Base-by-base conservation (phyloP, 2,329 filamentous ascomycete genomes). In the Taxawa tesnikishii region DNA sequence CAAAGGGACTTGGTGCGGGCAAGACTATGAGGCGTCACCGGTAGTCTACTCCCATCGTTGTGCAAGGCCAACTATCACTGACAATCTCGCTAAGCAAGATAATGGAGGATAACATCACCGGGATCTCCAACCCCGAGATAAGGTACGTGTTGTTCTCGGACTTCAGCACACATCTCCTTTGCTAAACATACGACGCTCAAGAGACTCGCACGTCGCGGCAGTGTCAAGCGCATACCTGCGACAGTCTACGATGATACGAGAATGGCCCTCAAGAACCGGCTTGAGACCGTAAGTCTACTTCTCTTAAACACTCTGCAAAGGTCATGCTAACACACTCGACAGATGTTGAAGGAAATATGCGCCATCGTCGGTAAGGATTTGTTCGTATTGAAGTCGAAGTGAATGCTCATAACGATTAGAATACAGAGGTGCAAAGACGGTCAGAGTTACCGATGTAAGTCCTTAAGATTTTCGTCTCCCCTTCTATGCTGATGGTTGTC, bases 201-300 rank as follows among this genome's bases (percentile, higher is more conserved):
- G 54, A 75, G 81, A 25, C 56, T 88, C 0, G 82, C 82, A 1
- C 71, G 82, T 5, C 73, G 82, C 5, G 82, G 81, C 2, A 82
- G 82, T 0, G 76, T 88, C 1, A 85, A 85, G 49, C 64, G 81
- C 0, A 83, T 87, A 6, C 77, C 75, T 0, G 67, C 49, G 0
- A 41, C 28, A 0, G 76, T 85, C 3, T 87, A 87, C 44, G 62
- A 74, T 0, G 75, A 81, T 0, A 52, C 66, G 0, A 62, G 82
- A 0, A 12, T 4, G 0, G 70, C 62, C 0, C 32, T 87, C 2
- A 70, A 64, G 14, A 38, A 72, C 44, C 59, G 65, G 1, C 54
- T 87, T 0, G 42, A 56, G 15, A 18, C 21, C 54, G 75, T 83
- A 58, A 78, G 38, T 80, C 53, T 67, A 72, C 59, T 74, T 78